These are phyloP conservation scores for Dryas drummondii DNA, from an alignment of 306 rosid genomes.

Conservation along the genomic window DNA sequence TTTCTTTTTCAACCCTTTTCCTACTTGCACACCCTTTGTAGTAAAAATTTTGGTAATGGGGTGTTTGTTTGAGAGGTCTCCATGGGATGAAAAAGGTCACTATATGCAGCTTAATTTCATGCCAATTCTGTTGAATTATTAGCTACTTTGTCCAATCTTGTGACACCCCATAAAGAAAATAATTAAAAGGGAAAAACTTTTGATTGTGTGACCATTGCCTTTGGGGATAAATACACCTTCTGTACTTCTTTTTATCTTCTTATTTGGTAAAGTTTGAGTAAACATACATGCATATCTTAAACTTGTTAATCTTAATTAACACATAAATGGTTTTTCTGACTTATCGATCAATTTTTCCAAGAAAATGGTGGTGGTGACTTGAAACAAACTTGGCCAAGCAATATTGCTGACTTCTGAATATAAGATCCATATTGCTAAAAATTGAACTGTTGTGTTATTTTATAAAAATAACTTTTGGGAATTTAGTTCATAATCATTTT, in stretches of 20 bases:
- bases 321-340: background rate
- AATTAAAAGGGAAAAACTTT: background rate
- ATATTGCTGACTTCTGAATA: background rate
- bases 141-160: conserved; percentile 29
- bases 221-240: background rate
- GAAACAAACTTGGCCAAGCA: conserved; percentile 13
- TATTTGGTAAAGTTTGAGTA: background rate
- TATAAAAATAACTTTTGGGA: too few species aligned
- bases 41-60: conserved; percentile 22
- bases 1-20: conserved; percentile 31
- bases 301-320: background rate
- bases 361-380: background rate
- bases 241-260: background rate
- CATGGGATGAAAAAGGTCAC: background rate
- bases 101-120: conserved; percentile 3
- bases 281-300: background rate
- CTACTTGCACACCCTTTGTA: conserved; percentile 45
- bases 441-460: background rate
- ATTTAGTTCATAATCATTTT: too few species aligned
- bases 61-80: conserved; percentile 22
- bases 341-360: background rate
- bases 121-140: conserved; percentile 32
- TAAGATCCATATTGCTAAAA: background rate
- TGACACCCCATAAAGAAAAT: conserved; percentile 20
- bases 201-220: background rate